Percentiles rank a stretch among this genome's conserved stretches.
Evolutionary conservation across 306 rosid species (phyloP).

Genomic region (Pyrus bretschneideri): DNA sequence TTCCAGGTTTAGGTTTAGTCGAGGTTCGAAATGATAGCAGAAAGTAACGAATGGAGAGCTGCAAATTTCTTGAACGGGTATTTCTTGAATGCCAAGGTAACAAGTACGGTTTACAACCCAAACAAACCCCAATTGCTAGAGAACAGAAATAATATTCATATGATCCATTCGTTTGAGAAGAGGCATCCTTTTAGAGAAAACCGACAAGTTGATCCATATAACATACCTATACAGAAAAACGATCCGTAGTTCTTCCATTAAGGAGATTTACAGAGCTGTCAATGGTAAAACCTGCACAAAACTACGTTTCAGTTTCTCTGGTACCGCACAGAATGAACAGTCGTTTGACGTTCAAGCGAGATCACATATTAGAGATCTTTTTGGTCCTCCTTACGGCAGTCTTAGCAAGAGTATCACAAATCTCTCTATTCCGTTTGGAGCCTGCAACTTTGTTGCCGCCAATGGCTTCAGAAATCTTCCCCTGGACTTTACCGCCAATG

Average conservation of each 20-base stretch:
- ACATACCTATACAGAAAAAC: not conserved
- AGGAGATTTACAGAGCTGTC: not conserved
- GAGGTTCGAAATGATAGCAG: not conserved
- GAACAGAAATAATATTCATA: not conserved
- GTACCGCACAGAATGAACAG: not conserved
- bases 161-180: not conserved
- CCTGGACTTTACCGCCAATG: slow-evolving; percentile 1
- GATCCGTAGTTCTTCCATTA: not conserved
- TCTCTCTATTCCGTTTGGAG: slow-evolving; percentile 16
- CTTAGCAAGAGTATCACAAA: slow-evolving; percentile 33
- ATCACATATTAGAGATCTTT: slow-evolving; percentile 38
- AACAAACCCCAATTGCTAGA: not conserved
- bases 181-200: not conserved
- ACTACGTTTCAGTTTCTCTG: not conserved
- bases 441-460: slow-evolving; percentile 8
- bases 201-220: not conserved
- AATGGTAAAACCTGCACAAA: slow-evolving; percentile 2
- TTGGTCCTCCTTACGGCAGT: slow-evolving; percentile 30
- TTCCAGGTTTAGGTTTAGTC: not conserved
- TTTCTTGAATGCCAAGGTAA: not conserved
- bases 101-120: not conserved
- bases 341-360: not conserved
- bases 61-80: not conserved
- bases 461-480: not conserved
- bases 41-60: not conserved